Evolutionary conservation across 495 filamentous ascomycete genomes (phyloP), one percentile per base, ranked within the genome.

Genomic region (Diplogelasinospora grovesii): DNA sequence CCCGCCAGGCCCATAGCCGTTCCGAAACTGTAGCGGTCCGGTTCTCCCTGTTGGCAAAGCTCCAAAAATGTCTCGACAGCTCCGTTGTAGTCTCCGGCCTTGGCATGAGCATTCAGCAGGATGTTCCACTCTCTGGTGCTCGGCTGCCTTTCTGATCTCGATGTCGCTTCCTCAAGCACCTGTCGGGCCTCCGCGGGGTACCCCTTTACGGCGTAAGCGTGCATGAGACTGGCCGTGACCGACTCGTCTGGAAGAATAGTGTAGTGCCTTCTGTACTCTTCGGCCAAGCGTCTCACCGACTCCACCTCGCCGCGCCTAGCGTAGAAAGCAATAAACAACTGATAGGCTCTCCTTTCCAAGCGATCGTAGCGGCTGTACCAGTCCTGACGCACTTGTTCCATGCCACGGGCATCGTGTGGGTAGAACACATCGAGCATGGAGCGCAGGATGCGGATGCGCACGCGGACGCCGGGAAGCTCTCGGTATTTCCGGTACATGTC

Each of bases 1-100:
- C 78, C 81, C 36, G 75, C 78, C 54, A 92, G 65, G 13, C 71
- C 70, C 74, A 95, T 83, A 39, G 95, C 46, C 1, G 76, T 80
- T 14, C 70, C 79, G 45, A 83, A 87, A 4, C 82, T 84, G 49
- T 76, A 71, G 1, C 56, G 41, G 55, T 83, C 74, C 0, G 79
- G 79, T 20, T 63, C 37, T 9, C 68, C 45, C 4, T 57, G 55
- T 7, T 61, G 46, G 11, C 75, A 55, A 52, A 92, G 62, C 9
- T 69, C 50, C 13, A 78, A 62, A 42, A 89, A 84, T 19, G 66
- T 68, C 3, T 59, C 45, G 43, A 85, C 65, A 11, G 78, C 78
- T 3, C 76, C 77, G 26, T 78, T 66, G 32, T 83, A 66, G 58
- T 94, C 82, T 20, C 71, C 66, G 4, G 73, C 74, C 49, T 77